These are phyloP conservation scores for Penicillium antarcticum DNA, from an alignment of 495 filamentous ascomycete genomes.

Conservation along the genomic window DNA sequence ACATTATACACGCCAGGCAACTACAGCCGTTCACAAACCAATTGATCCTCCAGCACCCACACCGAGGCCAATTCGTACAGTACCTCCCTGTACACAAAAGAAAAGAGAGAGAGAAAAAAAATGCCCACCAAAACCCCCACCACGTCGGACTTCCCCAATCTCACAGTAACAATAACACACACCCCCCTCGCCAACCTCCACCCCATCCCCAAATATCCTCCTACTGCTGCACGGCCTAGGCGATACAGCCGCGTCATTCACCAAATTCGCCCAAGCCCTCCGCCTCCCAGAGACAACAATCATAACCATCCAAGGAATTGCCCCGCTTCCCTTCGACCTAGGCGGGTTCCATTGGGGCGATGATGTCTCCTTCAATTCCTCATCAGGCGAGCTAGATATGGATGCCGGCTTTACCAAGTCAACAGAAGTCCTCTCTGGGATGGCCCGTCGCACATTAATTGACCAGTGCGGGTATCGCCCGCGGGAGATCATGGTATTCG, in stretches of 20 bases:
- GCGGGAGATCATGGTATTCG: slow-evolving; percentile 72
- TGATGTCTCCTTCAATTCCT: slow-evolving; percentile 66
- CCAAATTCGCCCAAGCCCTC: slow-evolving; percentile 67
- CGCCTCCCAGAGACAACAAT: slow-evolving; percentile 74
- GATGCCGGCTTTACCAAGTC: slow-evolving; percentile 73
- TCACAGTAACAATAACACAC: slow-evolving; percentile 44
- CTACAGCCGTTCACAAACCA: background rate
- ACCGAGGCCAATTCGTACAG: background rate
- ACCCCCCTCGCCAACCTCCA: slow-evolving; percentile 11
- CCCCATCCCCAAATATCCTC: slow-evolving; percentile 65
- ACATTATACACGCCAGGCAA: no score
- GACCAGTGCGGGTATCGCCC: slow-evolving; percentile 66
- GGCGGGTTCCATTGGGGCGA: slow-evolving; percentile 92
- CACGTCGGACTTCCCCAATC: slow-evolving; percentile 48
- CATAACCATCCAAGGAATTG: slow-evolving; percentile 71
- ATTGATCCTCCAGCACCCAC: background rate
- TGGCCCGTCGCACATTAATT: slow-evolving; percentile 61
- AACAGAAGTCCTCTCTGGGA: slow-evolving; percentile 45
- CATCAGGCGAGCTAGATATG: slow-evolving; percentile 64
- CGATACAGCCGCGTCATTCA: slow-evolving; percentile 68
- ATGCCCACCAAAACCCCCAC: slow-evolving; percentile 39
- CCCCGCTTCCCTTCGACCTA: slow-evolving; percentile 69
- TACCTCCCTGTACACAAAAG: background rate
- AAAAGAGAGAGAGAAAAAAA: slow-evolving; percentile 14
- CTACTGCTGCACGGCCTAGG: slow-evolving; percentile 90